Evolutionary conservation across 768 basidiomycete genomes (phyloP).

Genomic region (Calvatia gigantea): DNA sequence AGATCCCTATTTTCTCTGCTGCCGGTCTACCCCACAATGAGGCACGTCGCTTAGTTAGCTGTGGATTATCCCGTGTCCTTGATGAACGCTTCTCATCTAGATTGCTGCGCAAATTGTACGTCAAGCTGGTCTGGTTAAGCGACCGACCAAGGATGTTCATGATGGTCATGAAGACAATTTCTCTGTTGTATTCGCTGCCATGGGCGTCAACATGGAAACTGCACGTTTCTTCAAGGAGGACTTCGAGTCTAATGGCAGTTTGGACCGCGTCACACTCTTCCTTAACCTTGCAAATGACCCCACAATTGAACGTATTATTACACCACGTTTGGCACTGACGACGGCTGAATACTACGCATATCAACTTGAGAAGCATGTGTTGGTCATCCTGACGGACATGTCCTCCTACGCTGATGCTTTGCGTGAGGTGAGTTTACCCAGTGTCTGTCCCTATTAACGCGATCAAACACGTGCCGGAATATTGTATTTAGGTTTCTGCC

Average conservation of each 20-base stretch:
- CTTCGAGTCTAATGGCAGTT: constrained; percentile 97
- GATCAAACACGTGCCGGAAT: constrained; percentile 18
- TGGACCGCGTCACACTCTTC: constrained; percentile 97
- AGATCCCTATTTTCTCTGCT: constrained; percentile 99
- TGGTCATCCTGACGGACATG: constrained; percentile 99
- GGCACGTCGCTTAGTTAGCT: constrained; percentile 38
- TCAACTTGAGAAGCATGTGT: constrained; percentile 98
- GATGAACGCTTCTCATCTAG: constrained; percentile 33
- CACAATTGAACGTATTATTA: constrained; percentile 99
- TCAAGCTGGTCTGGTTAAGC: constrained; percentile 95
- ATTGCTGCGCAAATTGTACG: constrained; percentile 99
- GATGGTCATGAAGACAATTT: constrained; percentile 99
- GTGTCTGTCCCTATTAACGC: constrained; percentile 12
- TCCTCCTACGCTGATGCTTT: constrained; percentile 95
- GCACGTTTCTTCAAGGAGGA: constrained; percentile 99
- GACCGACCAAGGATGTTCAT: constrained; percentile 95
- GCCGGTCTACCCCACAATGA: constrained; percentile 99
- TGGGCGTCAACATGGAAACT: constrained; percentile 99
- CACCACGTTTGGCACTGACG: constrained; percentile 94
- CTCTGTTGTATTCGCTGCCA: constrained; percentile 98
- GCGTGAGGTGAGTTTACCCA: constrained; percentile 65
- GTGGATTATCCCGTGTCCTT: constrained; percentile 2
- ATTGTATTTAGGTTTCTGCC: constrained; percentile 74
- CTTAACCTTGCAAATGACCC: constrained; percentile 98
- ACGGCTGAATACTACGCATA: constrained; percentile 99